These are phyloP conservation scores for Cercospora sp. DNA, from an alignment of 2,329 filamentous ascomycete species.

Conservation along the genomic window DNA sequence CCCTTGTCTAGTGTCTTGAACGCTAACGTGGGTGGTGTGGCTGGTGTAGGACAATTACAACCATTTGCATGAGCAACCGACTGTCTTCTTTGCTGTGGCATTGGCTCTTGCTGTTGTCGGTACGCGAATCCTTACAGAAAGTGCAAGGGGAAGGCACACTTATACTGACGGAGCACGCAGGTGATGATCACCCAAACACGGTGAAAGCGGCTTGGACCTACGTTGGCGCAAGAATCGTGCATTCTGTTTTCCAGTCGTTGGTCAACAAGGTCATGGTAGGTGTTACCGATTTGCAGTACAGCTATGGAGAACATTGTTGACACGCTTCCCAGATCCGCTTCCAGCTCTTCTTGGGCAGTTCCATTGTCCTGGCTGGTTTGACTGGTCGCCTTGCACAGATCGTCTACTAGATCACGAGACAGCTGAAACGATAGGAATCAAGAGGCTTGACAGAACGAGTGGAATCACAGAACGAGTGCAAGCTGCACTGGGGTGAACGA, in stretches of 20 bases:
- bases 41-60: slow-evolving; percentile 39
- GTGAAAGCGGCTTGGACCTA: slow-evolving; percentile 43
- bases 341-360: slow-evolving; percentile 19
- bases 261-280: slow-evolving; percentile 36
- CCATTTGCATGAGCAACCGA: slow-evolving; percentile 46
- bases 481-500: not conserved
- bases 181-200: slow-evolving; percentile 31
- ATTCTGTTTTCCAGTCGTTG: slow-evolving; percentile 41
- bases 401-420: not conserved
- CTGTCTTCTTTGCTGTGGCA: slow-evolving; percentile 43
- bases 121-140: too few species aligned
- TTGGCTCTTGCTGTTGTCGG: slow-evolving; percentile 34
- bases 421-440: not conserved
- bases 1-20: not conserved
- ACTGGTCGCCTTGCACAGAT: slow-evolving; percentile 10
- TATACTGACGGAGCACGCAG: not conserved
- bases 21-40: not conserved
- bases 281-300: not conserved
- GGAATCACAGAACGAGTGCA: not conserved
- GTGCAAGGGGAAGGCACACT: too few species aligned
- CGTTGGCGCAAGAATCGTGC: slow-evolving; percentile 40
- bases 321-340: not conserved
- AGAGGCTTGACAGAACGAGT: not conserved
- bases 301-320: too few species aligned
- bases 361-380: slow-evolving; percentile 15